phyloP scores from a whole-genome alignment of 1,284 basidiomycete genomes.

The Tilletia caries region DNA sequence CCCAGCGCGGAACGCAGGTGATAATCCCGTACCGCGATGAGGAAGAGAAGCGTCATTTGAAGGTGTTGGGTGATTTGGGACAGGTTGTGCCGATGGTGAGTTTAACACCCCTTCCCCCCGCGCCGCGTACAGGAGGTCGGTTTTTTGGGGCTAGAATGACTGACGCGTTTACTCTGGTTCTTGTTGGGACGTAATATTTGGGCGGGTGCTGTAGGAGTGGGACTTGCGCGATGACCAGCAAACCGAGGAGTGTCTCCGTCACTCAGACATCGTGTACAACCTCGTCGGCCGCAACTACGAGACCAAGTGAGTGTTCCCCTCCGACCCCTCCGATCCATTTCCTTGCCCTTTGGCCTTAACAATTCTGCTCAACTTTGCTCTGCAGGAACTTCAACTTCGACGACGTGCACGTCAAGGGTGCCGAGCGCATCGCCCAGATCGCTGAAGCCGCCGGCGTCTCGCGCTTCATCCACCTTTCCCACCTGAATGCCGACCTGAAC shows the following conservation, averaged over 20 bases:
- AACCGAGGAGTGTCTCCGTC: slow-evolving; percentile 87
- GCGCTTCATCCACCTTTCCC: slow-evolving; percentile 89
- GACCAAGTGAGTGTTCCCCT: slow-evolving; percentile 67
- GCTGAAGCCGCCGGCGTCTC: slow-evolving; percentile 74
- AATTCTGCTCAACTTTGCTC: background rate
- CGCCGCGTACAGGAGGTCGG: background rate
- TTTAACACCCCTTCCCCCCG: background rate
- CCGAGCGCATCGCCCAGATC: slow-evolving; percentile 68
- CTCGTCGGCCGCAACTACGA: slow-evolving; percentile 83
- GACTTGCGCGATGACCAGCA: slow-evolving; percentile 81
- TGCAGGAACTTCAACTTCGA: slow-evolving; percentile 76
- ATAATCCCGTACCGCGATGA: slow-evolving; percentile 94
- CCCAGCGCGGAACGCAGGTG: slow-evolving; percentile 87
- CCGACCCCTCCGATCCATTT: background rate
- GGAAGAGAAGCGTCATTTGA: slow-evolving; percentile 85
- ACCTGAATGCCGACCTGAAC: slow-evolving; percentile 79
- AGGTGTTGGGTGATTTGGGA: slow-evolving; percentile 91
- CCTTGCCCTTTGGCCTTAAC: too few species aligned
- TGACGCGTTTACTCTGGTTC: too few species aligned
- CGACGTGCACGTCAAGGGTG: slow-evolving; percentile 74
- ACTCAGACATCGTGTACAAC: slow-evolving; percentile 97
- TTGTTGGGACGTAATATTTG: background rate
- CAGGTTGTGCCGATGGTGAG: slow-evolving; percentile 89
- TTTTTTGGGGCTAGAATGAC: too few species aligned
- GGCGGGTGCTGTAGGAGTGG: slow-evolving; percentile 93